Base-by-base conservation (phyloP, 2,329 filamentous ascomycete species). In the Fusarium austroafricanum region DNA sequence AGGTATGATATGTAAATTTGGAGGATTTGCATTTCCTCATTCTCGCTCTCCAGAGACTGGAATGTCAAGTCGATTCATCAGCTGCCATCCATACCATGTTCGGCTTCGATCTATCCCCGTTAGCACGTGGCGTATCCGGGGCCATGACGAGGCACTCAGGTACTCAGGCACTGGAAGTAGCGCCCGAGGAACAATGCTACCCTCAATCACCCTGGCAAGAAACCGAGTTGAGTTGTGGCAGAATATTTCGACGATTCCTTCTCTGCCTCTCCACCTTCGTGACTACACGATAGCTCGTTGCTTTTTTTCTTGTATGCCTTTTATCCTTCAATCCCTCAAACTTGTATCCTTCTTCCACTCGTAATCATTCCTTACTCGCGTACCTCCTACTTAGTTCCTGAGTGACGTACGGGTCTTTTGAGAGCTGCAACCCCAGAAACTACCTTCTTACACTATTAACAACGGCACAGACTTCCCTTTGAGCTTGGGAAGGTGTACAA, bases 151-250 rank as follows among this genome's bases (percentile, higher is more conserved):
- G 15, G 33, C 33, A 33, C 28, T 29, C 10, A 31, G 11, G 21
- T 21, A 17, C 29, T 31, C 23, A 49, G 46, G 29, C 15, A 35
- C 31, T 45, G 50, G 20, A 44, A 21, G n/a, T 21, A 28, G 62
- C 37, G 61, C 54, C 54, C 50, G 61, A 55, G 61, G 40, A 28
- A 50, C 31, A 60, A 65, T 63, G 37, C 43, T 29, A 39, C 56
- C 43, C 10, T 12, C 29, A 11, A 38, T 63, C 26, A 29, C 17
- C 37, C 37, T 52, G 9, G 49, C 37, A 52, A 43, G 49, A 33
- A 46, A 29, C 28, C 56, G 23, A 42, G 55, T 42, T 37, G 26
- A 45, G 55, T 38, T 33, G 21, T 35, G 54, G 43, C n/a, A 26
- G 47, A 40, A 33, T 58, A 50, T 40, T 18, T 14, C n/a, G 20